Base-by-base conservation (phyloP, 2,329 filamentous ascomycete species). In the Diaporthe batatas region DNA sequence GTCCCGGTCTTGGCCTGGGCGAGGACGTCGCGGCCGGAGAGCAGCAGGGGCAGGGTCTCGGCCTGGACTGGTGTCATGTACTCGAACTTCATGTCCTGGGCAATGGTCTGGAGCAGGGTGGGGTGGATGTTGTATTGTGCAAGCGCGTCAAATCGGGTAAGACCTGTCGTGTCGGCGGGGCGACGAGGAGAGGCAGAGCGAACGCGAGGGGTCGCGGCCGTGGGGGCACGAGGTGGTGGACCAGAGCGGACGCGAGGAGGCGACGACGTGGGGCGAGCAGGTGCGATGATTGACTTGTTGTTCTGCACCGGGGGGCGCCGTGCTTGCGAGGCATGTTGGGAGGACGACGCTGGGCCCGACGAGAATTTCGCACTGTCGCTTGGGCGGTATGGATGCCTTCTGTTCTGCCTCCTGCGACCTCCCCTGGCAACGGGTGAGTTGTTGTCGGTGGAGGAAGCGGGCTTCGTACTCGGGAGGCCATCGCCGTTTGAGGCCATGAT, bases 1-100 rank as follows among this genome's bases (percentile, higher is more conserved):
- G 94, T 97, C 76, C 94, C 94, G 0, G 94, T 97, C 84, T 93
- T 95, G 68, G 94, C 94, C 82, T 96, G 94, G 8, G 94, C 94
- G 73, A 97, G 85, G 73, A 90, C 84, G 78, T 89, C 87, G 68
- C 77, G 80, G 34, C 83, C 81, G n/a, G 84, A 82, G 14, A 88
- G 82, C 70, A 88, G 83, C 68, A 84, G 82, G 73, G 82, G 79
- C 16, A 89, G 81, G 3, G 87, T 88, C 21, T 86, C 84, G 21
- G 87, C 85, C 80, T 89, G 87, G 2, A 89, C 87, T 16, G 87
- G 86, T 73, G 86, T 88, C 87, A 89, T 89, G 78, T 84, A 82
- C 74, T 86, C 80, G 76, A 87, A 87, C 75, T 84, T 82, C 77
- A 88, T 80, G 72, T 87, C 86, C 18, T 86, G 72, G 11, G 83